Percentiles rank a stretch among this genome's conserved stretches.
Conservation (phyloP, 768 basidiomycete genomes). For the Podaxis pistillaris region DNA sequence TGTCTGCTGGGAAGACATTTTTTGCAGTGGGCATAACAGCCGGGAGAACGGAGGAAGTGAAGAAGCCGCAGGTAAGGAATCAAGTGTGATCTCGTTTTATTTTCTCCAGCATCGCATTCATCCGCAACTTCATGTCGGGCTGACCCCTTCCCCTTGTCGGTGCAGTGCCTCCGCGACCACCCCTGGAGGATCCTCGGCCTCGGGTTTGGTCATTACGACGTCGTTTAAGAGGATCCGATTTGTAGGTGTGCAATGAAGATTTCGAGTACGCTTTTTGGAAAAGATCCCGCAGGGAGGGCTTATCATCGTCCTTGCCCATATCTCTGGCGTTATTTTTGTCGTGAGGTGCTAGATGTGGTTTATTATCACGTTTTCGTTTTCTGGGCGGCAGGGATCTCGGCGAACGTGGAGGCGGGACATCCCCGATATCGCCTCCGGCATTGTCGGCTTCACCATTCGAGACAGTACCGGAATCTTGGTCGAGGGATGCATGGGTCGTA, state of each 20-base stretch:
- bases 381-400: conserved; percentile 12
- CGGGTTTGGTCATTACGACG: neutral
- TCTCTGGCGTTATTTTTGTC: conserved; percentile 16
- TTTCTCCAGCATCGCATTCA: conserved; percentile 84
- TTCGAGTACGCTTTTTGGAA: conserved; percentile 61
- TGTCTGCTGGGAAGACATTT: neutral
- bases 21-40: neutral
- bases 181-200: conserved; percentile 19
- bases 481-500: neutral
- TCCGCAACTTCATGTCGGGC: conserved; percentile 78
- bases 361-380: conserved; percentile 18
- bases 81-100: conserved; percentile 60
- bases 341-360: conserved; percentile 16
- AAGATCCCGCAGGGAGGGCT: conserved; percentile 54
- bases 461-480: neutral
- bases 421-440: neutral
- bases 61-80: neutral
- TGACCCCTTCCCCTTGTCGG: conserved; percentile 38
- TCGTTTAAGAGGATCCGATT: conserved; percentile 36
- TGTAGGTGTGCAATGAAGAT: conserved; percentile 56
- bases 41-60: neutral
- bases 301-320: conserved; percentile 19
- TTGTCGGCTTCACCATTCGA: neutral
- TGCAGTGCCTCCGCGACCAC: conserved; percentile 25
- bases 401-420: neutral